Evolutionary conservation across 2,329 filamentous ascomycete genomes (phyloP).

Genomic region (Lecanicillium sp.): DNA sequence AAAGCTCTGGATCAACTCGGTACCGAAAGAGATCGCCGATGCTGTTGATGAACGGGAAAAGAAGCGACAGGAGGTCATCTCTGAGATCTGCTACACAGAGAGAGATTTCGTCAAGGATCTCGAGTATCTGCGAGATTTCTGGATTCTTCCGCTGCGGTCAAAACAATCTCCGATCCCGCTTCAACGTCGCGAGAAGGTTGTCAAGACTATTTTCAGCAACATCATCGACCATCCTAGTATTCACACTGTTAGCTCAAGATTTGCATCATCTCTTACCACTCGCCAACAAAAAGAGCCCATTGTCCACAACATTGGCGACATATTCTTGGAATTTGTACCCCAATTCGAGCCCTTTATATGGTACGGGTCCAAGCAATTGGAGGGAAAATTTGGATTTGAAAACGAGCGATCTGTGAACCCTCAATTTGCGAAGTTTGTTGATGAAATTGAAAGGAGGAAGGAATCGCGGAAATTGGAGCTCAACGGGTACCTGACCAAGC

Average conservation of each 20-base stretch:
- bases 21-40: conserved; percentile 90
- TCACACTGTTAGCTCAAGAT: conserved; percentile 80
- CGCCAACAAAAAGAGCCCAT: conserved; percentile 87
- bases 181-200: conserved; percentile 80
- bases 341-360: conserved; percentile 94
- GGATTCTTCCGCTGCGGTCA: conserved; percentile 86
- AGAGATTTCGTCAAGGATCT: conserved; percentile 98
- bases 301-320: conserved; percentile 84
- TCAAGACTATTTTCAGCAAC: conserved; percentile 92
- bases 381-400: conserved; percentile 97
- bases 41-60: conserved; percentile 85
- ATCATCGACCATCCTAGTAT: conserved; percentile 79
- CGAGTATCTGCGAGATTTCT: conserved; percentile 96
- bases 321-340: conserved; percentile 87
- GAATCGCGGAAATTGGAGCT: conserved; percentile 95
- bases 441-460: conserved; percentile 92
- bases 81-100: conserved; percentile 97
- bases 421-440: conserved; percentile 83
- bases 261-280: conserved; percentile 82
- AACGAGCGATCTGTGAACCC: conserved; percentile 86
- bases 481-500: conserved; percentile 96
- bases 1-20: conserved; percentile 98
- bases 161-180: conserved; percentile 83
- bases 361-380: conserved; percentile 92
- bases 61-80: conserved; percentile 97